Evolutionary conservation across 1,139 yeast genomes (phyloP).

Genomic region (Suhomyces chickasaworum): DNA sequence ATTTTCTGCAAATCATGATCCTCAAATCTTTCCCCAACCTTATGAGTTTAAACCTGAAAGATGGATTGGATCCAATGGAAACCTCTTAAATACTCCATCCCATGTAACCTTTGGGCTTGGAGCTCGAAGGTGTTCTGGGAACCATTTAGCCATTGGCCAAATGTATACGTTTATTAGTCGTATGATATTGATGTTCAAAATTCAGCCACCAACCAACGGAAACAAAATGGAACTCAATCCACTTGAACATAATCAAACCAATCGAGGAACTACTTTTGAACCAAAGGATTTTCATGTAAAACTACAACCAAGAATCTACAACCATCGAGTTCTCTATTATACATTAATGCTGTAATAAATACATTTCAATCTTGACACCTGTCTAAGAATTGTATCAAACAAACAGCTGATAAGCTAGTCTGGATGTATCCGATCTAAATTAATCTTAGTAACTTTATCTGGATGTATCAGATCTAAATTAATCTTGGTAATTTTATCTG

Average conservation of each 20-base stretch:
- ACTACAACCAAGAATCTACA: conserved; percentile 20
- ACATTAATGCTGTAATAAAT: conserved; percentile 7
- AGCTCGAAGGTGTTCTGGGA: conserved; percentile 69
- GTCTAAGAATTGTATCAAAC: conserved; percentile 2
- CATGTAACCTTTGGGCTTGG: conserved; percentile 64
- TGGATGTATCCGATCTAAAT: no score
- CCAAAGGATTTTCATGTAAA: conserved; percentile 48
- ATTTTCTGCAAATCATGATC: conserved; percentile 71
- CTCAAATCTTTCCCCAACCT: conserved; percentile 48
- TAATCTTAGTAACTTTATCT: no score
- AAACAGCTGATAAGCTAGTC: no score
- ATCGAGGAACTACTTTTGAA: conserved; percentile 62
- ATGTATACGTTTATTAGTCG: conserved; percentile 48
- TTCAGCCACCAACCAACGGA: conserved; percentile 41
- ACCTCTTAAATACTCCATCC: conserved; percentile 4
- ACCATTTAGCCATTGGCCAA: conserved; percentile 61
- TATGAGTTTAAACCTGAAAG: conserved; percentile 57
- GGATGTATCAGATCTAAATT: no score
- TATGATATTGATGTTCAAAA: conserved; percentile 36
- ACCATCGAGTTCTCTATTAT: conserved; percentile 13
- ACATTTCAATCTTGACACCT: conserved; percentile 2
- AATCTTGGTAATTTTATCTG: no score
- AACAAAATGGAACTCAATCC: conserved; percentile 49
- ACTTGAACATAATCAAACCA: conserved; percentile 48
- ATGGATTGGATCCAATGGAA: conserved; percentile 43